Evolutionary conservation across 1,284 basidiomycete species (phyloP).

Genomic region (Peniophora sp.): DNA sequence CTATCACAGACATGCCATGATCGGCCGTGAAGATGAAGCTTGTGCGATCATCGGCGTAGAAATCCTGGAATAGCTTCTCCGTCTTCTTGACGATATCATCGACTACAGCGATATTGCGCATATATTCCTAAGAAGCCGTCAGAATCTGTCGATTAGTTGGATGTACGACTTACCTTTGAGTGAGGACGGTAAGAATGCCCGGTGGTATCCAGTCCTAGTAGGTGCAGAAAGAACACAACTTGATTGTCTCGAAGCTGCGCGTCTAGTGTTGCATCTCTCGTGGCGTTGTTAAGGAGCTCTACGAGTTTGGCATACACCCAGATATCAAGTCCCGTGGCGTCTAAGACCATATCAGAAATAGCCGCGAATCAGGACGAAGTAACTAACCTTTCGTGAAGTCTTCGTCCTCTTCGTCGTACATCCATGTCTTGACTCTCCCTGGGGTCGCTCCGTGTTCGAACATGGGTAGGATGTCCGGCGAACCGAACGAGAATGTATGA

Average conservation of each 20-base stretch:
- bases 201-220: conserved; percentile 82
- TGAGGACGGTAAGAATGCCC: conserved; percentile 86
- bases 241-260: conserved; percentile 44
- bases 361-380: neutral
- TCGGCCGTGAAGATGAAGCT: conserved; percentile 84
- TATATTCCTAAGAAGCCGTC: conserved; percentile 59
- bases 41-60: conserved; percentile 65
- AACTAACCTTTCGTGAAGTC: conserved; percentile 74
- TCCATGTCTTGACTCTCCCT: conserved; percentile 70
- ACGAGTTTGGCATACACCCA: conserved; percentile 74
- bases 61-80: conserved; percentile 55
- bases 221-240: conserved; percentile 78
- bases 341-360: conserved; percentile 26
- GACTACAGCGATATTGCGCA: conserved; percentile 78
- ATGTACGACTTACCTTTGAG: conserved; percentile 41
- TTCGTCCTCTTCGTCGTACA: conserved; percentile 72
- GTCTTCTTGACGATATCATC: conserved; percentile 70
- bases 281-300: conserved; percentile 56
- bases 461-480: conserved; percentile 88
- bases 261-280: conserved; percentile 39
- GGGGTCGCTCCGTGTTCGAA: conserved; percentile 69
- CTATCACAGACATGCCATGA: conserved; percentile 86
- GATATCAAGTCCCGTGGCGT: conserved; percentile 71
- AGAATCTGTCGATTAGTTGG: neutral
- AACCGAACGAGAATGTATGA: conserved; percentile 78